phyloP scores from a whole-genome alignment of 441 rosid genomes.

The Manihot esculenta region DNA sequence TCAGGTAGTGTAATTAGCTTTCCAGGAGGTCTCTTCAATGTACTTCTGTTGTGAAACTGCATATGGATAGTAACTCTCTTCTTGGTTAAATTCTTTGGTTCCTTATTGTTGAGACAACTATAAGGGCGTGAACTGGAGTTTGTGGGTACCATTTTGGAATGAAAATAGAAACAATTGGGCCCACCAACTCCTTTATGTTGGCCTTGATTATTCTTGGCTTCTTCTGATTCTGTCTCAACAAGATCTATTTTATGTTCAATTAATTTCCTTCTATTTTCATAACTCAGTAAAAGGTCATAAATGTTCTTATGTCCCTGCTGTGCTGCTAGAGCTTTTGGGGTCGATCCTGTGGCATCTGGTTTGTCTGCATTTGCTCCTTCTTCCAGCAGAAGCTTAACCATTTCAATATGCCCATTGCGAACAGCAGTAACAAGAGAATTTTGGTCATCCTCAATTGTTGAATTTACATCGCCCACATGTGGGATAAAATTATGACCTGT shows the following conservation, averaged over 20 bases:
- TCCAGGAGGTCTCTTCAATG: slow-evolving; percentile 33
- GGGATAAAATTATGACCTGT: slow-evolving; percentile 21
- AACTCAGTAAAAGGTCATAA: slow-evolving; percentile 44
- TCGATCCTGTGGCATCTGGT: slow-evolving; percentile 49
- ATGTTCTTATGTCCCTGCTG: slow-evolving; percentile 47
- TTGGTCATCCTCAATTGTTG: slow-evolving; percentile 41
- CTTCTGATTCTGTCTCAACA: slow-evolving; percentile 34
- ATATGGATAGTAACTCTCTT: slow-evolving; percentile 86
- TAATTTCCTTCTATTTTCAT: slow-evolving; percentile 39
- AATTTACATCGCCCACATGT: slow-evolving; percentile 24
- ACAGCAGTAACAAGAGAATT: slow-evolving; percentile 49
- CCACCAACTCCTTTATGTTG: slow-evolving; percentile 28
- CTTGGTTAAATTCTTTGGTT: slow-evolving; percentile 30
- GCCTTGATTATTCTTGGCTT: slow-evolving; percentile 26
- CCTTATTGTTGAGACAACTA: slow-evolving; percentile 23
- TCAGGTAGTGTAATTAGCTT: slow-evolving; percentile 78
- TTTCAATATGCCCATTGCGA: slow-evolving; percentile 51
- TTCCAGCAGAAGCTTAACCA: slow-evolving; percentile 54
- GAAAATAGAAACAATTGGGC: slow-evolving; percentile 23
- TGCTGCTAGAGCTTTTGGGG: slow-evolving; percentile 53
- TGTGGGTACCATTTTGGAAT: slow-evolving; percentile 26
- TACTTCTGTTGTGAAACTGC: slow-evolving; percentile 39
- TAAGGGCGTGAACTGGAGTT: slow-evolving; percentile 33
- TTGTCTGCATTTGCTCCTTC: slow-evolving; percentile 47
- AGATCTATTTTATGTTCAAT: slow-evolving; percentile 60